Conservation (phyloP, 352 stramenopile genomes). For the Pythium oligandrum region DNA sequence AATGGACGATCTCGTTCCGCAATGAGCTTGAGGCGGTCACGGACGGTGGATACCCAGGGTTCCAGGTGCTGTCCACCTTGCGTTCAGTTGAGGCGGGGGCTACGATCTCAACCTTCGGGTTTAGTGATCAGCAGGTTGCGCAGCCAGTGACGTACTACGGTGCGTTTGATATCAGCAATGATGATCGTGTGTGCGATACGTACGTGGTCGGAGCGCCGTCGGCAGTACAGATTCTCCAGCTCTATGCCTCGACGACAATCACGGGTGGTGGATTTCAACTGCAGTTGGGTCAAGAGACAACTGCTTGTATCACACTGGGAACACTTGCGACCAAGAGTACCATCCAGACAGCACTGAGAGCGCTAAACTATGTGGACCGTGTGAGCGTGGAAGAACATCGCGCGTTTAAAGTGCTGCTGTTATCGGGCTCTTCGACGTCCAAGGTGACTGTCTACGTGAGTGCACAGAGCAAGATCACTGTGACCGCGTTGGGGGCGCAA, state of each 20-base stretch:
- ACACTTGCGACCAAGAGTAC: slow-evolving; percentile 18
- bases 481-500: slow-evolving; percentile 27
- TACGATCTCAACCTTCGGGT: slow-evolving; percentile 13
- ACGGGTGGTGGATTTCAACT: slow-evolving; percentile 51
- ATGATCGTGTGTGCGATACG: slow-evolving; percentile 43
- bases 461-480: slow-evolving; percentile 19
- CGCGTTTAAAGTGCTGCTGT: slow-evolving; percentile 54
- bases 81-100: slow-evolving; percentile 34
- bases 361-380: slow-evolving; percentile 35
- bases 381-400: slow-evolving; percentile 46
- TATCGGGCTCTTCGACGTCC: slow-evolving; percentile 32
- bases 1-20: slow-evolving; percentile 66
- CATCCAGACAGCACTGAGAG: slow-evolving; percentile 33
- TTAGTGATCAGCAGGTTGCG: slow-evolving; percentile 25
- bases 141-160: slow-evolving; percentile 35
- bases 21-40: slow-evolving; percentile 32
- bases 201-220: slow-evolving; percentile 62
- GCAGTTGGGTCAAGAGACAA: slow-evolving; percentile 43
- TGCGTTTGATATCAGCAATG: slow-evolving; percentile 52
- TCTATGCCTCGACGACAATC: slow-evolving; percentile 63
- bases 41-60: slow-evolving; percentile 32
- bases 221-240: slow-evolving; percentile 54
- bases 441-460: slow-evolving; percentile 43
- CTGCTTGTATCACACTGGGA: slow-evolving; percentile 48
- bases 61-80: slow-evolving; percentile 49